Base-by-base conservation (phyloP, 768 basidiomycete genomes). In the Lactarius sanguifluus region DNA sequence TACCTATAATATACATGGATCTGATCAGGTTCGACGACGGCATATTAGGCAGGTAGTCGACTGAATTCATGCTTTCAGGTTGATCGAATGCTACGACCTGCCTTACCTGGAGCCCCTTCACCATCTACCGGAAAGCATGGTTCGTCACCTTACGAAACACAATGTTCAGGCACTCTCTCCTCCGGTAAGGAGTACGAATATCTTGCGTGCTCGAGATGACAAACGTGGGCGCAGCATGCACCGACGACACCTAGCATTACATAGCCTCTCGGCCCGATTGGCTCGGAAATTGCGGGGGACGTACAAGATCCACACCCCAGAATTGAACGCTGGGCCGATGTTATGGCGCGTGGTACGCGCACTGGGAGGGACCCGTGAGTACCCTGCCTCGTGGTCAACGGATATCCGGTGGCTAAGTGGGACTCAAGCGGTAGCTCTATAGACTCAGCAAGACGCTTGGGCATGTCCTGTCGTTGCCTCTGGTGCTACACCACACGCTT, bases 21-120 rank as follows among this genome's bases (percentile, higher is more conserved):
- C 82, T 96, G 59, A 81, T 87, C 54, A 80, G 79, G 94, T 91
- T 72, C 68, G 41, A 38, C 13, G 8, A 12, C 52, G 20, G 13
- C 62, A 34, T 57, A 15, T 36, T 34, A 15, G 56, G 25, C 16
- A 38, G 56, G 43, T 58, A 28, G 36, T 16, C 28, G 23, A 28
- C 56, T 56, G 65, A 57, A 57, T 52, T 15, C 56, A 30, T 30
- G 20, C 7, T 18, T 5, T 16, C 61, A 96, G 94, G 61, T 75
- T 88, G 64, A 88, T 95, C 54, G 91, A 94, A 73, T 77, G 78
- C 38, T 88, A 91, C 72, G 80, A 86, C 41, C 80, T 97, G 47
- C 94, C 93, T 1, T 96, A 94, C 77, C 80, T 97, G 50, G 90
- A 94, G 70, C 82, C 86, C 38, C 75, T 86, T 38, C 83, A 84